These are phyloP conservation scores for Elaeis oleifera DNA, from an alignment of 202 grass and related monocot genomes.

Conservation along the genomic window DNA sequence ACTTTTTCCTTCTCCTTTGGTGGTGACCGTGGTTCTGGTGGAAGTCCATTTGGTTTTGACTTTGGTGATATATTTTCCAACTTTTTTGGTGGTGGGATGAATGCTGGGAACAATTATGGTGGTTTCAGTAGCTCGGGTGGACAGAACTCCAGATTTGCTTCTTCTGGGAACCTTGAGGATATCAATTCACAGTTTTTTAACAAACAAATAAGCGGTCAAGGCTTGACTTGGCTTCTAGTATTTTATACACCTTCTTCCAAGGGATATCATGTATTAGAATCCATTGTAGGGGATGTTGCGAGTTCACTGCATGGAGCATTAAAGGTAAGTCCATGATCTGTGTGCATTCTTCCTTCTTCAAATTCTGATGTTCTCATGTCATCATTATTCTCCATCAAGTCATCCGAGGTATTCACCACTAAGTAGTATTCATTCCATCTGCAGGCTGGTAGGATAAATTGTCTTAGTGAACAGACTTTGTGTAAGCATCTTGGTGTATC, in stretches of 20 bases:
- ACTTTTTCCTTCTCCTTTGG: conserved; percentile 90
- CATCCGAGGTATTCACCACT: neutral
- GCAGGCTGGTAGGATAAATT: conserved; percentile 86
- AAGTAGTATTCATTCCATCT: conserved; percentile 21
- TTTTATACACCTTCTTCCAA: conserved; percentile 59
- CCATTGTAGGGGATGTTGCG: conserved; percentile 52
- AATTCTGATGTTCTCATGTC: neutral
- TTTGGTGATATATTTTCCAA: conserved; percentile 79
- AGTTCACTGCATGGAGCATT: conserved; percentile 62
- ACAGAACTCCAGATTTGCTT: conserved; percentile 33
- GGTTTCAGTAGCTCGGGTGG: conserved; percentile 43
- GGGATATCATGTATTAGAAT: conserved; percentile 48
- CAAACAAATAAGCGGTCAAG: conserved; percentile 68
- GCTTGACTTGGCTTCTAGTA: conserved; percentile 81
- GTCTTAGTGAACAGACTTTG: conserved; percentile 51
- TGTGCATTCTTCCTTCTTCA: neutral
- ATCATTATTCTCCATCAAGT: neutral
- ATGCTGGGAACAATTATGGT: conserved; percentile 35
- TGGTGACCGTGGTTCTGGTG: conserved; percentile 34
- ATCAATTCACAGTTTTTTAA: conserved; percentile 64
- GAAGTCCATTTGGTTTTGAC: conserved; percentile 57
- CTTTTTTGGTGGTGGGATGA: conserved; percentile 53
- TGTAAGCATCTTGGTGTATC: conserved; percentile 59
- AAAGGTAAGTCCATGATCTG: conserved; percentile 34
- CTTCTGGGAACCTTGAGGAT: conserved; percentile 43